Base-by-base conservation (phyloP, 2,329 filamentous ascomycete species). In the Aureobasidium sp. region DNA sequence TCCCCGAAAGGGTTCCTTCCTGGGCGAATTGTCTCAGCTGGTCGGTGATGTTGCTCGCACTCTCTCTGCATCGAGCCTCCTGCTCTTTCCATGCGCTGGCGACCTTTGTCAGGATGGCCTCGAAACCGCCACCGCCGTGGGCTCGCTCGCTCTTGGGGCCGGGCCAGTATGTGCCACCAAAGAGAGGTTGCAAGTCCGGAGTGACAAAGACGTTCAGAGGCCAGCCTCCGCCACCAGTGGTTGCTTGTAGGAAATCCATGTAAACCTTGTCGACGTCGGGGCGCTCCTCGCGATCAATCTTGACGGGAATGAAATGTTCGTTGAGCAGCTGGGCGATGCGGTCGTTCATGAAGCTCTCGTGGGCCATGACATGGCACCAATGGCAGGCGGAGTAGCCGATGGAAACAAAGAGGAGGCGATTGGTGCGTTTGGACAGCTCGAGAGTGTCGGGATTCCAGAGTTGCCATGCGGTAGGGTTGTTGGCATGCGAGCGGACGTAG, bases 221-320 rank as follows among this genome's bases (percentile, higher is more conserved):
- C 90, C 93, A 97, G 34, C 93, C 93, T 8, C 90, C 91, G 1
- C 81, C 85, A 17, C 87, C 90, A 55, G 86, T 95, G 10, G 93
- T 91, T 1, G 91, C 91, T 67, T 96, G 90, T 35, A 95, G 85
- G 68, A 95, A 98, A 72, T 95, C 95, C 89, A 96, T 96, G 69
- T 97, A 97, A 59, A 97, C 90, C 57, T 87, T 84, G 65, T 98
- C 93, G 59, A 97, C 83, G 65, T 97, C 90, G 7, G 91, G 91
- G 22, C 91, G 83, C 70, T 95, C 89, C 70, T 98, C 93, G 56
- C 90, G 83, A 69, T 98, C 93, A 63, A 97, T 81, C 62, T 96
- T 86, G 67, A 97, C 83, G 3, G 93, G 91, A 39, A 98, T 82
- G 68, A 97, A 98, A 54, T 82, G 80, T 56, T 84, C 77, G 72